Conservation (phyloP, 148 eudicot genomes). For the Hydrangea macrophylla region DNA sequence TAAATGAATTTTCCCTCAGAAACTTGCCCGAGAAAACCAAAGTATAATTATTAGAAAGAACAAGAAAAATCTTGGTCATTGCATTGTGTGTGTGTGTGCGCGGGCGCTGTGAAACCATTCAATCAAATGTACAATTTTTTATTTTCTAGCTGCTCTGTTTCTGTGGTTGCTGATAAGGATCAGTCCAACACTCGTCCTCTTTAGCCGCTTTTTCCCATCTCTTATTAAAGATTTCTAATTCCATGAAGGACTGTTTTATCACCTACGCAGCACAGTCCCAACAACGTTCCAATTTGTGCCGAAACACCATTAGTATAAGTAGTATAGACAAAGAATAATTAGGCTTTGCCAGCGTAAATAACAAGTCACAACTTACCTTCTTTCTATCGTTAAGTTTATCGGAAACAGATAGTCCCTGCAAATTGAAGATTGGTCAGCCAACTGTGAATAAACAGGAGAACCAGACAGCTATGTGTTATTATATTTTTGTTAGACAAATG, state of each 20-base stretch:
- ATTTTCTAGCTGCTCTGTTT: background rate
- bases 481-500: too few species aligned
- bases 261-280: slow-evolving; percentile 42
- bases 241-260: slow-evolving; percentile 37
- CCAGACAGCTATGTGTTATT: too few species aligned
- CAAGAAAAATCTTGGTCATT: too few species aligned
- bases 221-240: slow-evolving; percentile 48
- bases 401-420: slow-evolving; percentile 29
- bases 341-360: background rate
- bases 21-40: too few species aligned
- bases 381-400: slow-evolving; percentile 36
- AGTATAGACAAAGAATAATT: background rate
- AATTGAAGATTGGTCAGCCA: too few species aligned
- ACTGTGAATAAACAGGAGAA: too few species aligned
- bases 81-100: too few species aligned
- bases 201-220: slow-evolving; percentile 57
- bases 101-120: too few species aligned
- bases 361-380: slow-evolving; percentile 24
- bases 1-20: too few species aligned
- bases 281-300: too few species aligned
- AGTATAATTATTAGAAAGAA: too few species aligned
- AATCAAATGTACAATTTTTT: too few species aligned
- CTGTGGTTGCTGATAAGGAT: slow-evolving; percentile 39
- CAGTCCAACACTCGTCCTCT: slow-evolving; percentile 54
- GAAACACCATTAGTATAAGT: background rate